phyloP scores from a whole-genome alignment of 2,329 filamentous ascomycete species.

The Aspergillus calidoustus region DNA sequence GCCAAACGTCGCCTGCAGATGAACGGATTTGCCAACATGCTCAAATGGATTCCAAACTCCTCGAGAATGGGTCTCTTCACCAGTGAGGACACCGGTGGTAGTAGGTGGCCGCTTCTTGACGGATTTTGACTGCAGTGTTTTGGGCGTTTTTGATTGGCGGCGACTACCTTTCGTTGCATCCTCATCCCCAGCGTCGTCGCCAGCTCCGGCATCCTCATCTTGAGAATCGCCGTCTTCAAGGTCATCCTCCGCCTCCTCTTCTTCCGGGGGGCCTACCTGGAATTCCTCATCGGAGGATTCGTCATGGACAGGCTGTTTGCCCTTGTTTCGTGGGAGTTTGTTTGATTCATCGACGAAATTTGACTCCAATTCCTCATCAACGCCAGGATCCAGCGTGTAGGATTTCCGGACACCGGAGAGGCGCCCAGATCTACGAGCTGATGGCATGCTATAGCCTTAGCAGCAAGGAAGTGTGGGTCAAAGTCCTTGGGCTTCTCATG shows the following conservation, averaged over 20 bases:
- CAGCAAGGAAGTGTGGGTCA: neutral
- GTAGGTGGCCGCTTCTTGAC: slow-evolving; percentile 25
- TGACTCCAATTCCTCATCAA: slow-evolving; percentile 26
- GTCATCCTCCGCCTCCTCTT: slow-evolving; percentile 25
- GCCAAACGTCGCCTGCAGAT: slow-evolving; percentile 57
- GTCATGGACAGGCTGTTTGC: slow-evolving; percentile 22
- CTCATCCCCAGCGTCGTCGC: slow-evolving; percentile 9
- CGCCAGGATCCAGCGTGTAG: slow-evolving; percentile 44
- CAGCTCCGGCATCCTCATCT: slow-evolving; percentile 8
- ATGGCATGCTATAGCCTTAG: slow-evolving; percentile 28
- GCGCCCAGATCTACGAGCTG: slow-evolving; percentile 41
- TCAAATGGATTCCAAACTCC: slow-evolving; percentile 42
- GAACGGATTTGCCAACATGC: slow-evolving; percentile 48
- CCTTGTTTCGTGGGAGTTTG: slow-evolving; percentile 21
- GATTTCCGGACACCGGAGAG: slow-evolving; percentile 34
- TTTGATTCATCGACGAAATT: neutral
- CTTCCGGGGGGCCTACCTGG: slow-evolving; percentile 29
- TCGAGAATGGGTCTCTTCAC: slow-evolving; percentile 40
- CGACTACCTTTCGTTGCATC: slow-evolving; percentile 5
- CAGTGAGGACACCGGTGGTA: slow-evolving; percentile 24
- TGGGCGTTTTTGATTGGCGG: slow-evolving; percentile 16
- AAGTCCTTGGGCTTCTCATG: neutral
- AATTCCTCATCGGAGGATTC: slow-evolving; percentile 44
- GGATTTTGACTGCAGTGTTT: slow-evolving; percentile 7
- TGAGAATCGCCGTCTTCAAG: slow-evolving; percentile 24